Evolutionary conservation across 768 basidiomycete genomes (phyloP), one percentile per base, ranked within the genome.

Genomic region (Phlebiopsis flavidoalba): DNA sequence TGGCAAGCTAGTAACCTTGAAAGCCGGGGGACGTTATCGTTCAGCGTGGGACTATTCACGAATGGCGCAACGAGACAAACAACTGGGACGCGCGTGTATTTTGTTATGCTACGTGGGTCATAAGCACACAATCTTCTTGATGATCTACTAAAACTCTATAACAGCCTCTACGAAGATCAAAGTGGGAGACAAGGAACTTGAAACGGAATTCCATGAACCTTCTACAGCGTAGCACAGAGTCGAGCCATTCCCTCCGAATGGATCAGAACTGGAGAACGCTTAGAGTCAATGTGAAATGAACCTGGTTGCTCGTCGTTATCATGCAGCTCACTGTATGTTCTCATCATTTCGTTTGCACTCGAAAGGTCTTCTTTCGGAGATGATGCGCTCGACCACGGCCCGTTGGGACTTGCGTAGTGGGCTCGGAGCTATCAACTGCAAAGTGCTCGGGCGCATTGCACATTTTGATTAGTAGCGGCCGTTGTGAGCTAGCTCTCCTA

Each of bases 21-120:
- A 67, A 17, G 64, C 64, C 49, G 70, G 69, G n/a, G 0, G 66
- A 72, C 43, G 63, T 65, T 17, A 24, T 67, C 26, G 57, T 69
- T 26, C 71, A 71, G 58, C 67, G 69, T 15, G 67, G 67, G 0
- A 70, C 70, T 5, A 61, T 66, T 49, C 70, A 71, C 53, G 36
- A 53, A 0, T 72, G 70, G 70, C 58, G 60, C 31, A 70, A 71
- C 47, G 70, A 71, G 31, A 63, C 63, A 1, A 56, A 58, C 1
- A 68, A 70, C 47, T 71, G 70, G n/a, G 70, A 59, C 62, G 35
- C 57, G 68, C n/a, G 64, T 69, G 40, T 68, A 68, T 33, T 68
- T 64, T 31, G 64, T 69, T 10, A 51, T 64, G 52, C 56, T 72
- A 1, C 64, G 68, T 69, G 49, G 49, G 60, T 46, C 26, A 6